Percentiles rank a stretch among this genome's conserved stretches.
These are phyloP conservation scores for Cantharellus anzutake DNA, from an alignment of 768 basidiomycete species.

Conservation along the genomic window DNA sequence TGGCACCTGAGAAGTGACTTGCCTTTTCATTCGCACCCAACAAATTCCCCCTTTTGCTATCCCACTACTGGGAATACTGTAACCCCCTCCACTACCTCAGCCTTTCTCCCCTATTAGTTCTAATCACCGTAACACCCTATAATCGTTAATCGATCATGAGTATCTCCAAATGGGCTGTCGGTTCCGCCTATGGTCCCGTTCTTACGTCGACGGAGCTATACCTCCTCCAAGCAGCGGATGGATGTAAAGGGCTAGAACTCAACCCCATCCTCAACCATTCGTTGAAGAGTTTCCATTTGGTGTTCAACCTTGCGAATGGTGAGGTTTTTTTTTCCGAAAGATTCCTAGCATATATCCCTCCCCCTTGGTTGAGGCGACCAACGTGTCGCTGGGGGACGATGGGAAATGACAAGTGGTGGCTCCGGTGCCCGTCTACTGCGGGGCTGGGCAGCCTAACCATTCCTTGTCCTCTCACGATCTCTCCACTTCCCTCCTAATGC, in stretches of 20 bases:
- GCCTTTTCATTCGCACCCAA: not conserved
- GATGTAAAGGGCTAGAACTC: constrained; percentile 27
- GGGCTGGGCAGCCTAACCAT: not conserved
- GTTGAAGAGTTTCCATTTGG: constrained; percentile 34
- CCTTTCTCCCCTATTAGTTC: too few species aligned
- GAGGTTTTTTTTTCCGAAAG: constrained; percentile 13
- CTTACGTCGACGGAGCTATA: constrained; percentile 68
- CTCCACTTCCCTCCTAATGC: too few species aligned
- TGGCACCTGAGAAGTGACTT: not conserved
- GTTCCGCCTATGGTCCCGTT: constrained; percentile 38
- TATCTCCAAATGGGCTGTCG: not conserved
- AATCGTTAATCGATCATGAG: too few species aligned
- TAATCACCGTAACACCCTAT: too few species aligned
- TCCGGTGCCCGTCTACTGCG: too few species aligned
- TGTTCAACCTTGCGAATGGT: constrained; percentile 54
- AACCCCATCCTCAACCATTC: constrained; percentile 50
- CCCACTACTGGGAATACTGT: not conserved
- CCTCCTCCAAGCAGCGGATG: constrained; percentile 37
- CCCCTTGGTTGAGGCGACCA: constrained; percentile 17
- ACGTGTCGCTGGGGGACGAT: too few species aligned
- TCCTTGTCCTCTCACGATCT: not conserved
- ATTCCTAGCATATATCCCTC: not conserved
- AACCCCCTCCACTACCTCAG: not conserved
- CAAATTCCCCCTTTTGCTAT: not conserved
- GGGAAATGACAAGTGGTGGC: too few species aligned